These are phyloP conservation scores for Zygosaccharomyces kombuchaensis DNA, from an alignment of 805 yeast species.

Conservation along the genomic window DNA sequence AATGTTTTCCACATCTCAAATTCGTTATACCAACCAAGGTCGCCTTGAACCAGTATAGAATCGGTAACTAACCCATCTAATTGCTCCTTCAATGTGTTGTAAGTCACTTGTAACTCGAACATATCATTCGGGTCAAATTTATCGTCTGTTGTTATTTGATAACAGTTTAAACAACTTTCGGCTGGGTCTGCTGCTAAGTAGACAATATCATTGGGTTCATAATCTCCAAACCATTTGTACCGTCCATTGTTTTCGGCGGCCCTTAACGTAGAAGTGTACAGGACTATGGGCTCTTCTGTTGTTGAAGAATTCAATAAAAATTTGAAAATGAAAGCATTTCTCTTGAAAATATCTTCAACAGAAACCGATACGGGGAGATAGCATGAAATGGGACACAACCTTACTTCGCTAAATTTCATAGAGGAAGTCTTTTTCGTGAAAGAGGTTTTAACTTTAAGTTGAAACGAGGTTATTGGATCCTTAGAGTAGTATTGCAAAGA, in stretches of 20 bases:
- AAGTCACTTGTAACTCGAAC: constrained; percentile 22
- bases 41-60: constrained; percentile 26
- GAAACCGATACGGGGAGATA: constrained; percentile 31
- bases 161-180: constrained; percentile 28
- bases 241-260: constrained; percentile 8
- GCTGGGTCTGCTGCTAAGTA: constrained; percentile 18
- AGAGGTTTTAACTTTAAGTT: constrained; percentile 10
- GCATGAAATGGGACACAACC: constrained; percentile 14
- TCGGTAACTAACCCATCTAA: constrained; percentile 28
- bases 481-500: constrained; percentile 18
- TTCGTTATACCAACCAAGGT: constrained; percentile 21
- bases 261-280: constrained; percentile 18
- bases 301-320: constrained; percentile 27
- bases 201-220: constrained; percentile 17
- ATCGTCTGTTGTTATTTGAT: constrained; percentile 17
- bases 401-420: constrained; percentile 16
- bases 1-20: constrained; percentile 23
- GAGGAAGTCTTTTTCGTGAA: constrained; percentile 13
- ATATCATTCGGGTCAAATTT: constrained; percentile 20
- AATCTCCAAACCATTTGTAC: constrained; percentile 23
- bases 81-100: constrained; percentile 27
- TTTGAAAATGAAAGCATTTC: constrained; percentile 27
- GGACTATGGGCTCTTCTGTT: constrained; percentile 24
- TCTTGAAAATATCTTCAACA: constrained; percentile 32
- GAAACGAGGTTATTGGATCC: constrained; percentile 19